These are phyloP conservation scores for Cordia subcordata DNA, from an alignment of 257 asterid genomes.

Conservation along the genomic window DNA sequence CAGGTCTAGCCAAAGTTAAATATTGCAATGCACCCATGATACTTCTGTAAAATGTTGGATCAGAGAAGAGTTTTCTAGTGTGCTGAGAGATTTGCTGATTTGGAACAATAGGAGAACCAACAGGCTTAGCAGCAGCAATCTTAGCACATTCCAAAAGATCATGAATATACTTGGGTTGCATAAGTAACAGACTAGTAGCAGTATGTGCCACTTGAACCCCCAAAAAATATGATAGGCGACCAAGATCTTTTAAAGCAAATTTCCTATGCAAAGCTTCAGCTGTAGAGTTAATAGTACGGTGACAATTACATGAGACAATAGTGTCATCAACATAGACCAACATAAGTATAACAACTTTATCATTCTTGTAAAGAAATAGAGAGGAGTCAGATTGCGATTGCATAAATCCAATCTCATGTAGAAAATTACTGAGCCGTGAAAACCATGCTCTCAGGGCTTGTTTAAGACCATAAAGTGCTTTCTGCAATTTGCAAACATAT, in stretches of 20 bases:
- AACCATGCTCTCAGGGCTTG: background rate
- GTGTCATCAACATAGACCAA: constrained; percentile 3
- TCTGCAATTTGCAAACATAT: background rate
- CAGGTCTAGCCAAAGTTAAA: background rate
- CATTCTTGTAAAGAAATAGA: background rate
- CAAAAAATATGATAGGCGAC: background rate
- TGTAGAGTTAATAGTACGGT: background rate
- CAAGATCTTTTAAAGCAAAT: background rate
- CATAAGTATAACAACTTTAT: background rate
- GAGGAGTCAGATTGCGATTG: background rate
- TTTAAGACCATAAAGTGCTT: constrained; percentile 2
- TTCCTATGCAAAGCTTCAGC: background rate
- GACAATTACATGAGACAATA: no score
- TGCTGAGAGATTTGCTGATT: background rate
- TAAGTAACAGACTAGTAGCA: background rate
- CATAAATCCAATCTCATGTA: no score
- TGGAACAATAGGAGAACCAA: background rate
- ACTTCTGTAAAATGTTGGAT: background rate
- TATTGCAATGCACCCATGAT: constrained; percentile 2
- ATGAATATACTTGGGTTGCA: background rate
- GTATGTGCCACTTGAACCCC: background rate
- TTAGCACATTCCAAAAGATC: background rate
- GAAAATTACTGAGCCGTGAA: no score
- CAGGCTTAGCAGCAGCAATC: background rate
- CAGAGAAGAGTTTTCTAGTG: no score